Conservation (phyloP, 2,329 filamentous ascomycete genomes). For the Fusarium stilboides region DNA sequence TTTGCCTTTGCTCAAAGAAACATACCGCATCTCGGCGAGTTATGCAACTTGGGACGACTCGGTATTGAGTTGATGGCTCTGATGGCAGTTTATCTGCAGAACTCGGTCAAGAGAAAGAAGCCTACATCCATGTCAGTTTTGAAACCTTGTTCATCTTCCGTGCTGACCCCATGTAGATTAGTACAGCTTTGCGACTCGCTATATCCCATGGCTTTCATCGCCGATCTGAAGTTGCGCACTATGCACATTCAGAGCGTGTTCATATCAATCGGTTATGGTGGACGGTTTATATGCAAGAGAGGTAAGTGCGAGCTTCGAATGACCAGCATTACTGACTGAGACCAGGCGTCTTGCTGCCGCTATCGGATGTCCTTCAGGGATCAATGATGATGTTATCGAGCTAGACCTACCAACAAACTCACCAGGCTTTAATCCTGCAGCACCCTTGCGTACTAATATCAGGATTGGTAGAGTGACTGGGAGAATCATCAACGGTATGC, state of each 20-base stretch:
- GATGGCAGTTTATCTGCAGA: neutral
- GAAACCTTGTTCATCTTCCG: too few species aligned
- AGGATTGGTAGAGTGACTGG: slow-evolving; percentile 17
- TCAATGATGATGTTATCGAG: slow-evolving; percentile 15
- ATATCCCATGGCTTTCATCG: slow-evolving; percentile 2
- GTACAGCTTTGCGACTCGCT: neutral
- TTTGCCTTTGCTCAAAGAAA: neutral
- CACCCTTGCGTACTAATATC: slow-evolving; percentile 9
- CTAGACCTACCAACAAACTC: slow-evolving; percentile 8
- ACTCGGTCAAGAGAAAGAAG: slow-evolving; percentile 1
- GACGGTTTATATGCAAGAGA: slow-evolving; percentile 17
- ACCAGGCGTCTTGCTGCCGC: slow-evolving; percentile 10
- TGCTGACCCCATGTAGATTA: neutral
- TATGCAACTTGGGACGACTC: neutral
- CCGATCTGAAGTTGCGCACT: neutral
- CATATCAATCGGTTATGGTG: slow-evolving; percentile 2
- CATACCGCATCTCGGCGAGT: neutral
- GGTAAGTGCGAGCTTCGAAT: neutral
- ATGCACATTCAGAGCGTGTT: slow-evolving; percentile 2
- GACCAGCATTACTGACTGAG: neutral
- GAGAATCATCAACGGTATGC: slow-evolving; percentile 11
- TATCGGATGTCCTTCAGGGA: slow-evolving; percentile 12
- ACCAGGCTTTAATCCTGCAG: slow-evolving; percentile 6
- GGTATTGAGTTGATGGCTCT: neutral
- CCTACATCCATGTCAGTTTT: neutral